Percentiles rank a stretch among this genome's conserved stretches.
Conservation (phyloP, 2,329 filamentous ascomycete species). For the Ophiostoma tasmaniense region DNA sequence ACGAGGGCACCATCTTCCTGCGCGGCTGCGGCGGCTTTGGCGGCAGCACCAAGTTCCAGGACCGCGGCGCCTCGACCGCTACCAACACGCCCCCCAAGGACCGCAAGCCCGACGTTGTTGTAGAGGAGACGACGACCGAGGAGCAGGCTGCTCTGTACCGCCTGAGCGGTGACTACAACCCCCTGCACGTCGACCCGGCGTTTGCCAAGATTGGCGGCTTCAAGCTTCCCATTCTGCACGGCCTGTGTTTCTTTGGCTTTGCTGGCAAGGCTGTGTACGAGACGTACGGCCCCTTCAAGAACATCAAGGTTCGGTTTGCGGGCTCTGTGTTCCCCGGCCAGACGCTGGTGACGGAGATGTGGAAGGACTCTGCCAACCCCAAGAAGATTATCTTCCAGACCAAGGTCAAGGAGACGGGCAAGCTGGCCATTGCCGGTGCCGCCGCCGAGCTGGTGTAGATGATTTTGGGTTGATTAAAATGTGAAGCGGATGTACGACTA, state of each 20-base stretch:
- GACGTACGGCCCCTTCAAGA: conserved; percentile 74
- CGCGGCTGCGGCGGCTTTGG: conserved; percentile 86
- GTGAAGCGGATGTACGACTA: conserved; percentile 8
- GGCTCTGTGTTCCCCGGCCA: conserved; percentile 78
- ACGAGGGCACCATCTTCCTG: conserved; percentile 88
- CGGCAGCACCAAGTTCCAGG: conserved; percentile 65
- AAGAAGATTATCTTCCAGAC: conserved; percentile 65
- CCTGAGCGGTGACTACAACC: conserved; percentile 89
- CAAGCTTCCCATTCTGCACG: conserved; percentile 88
- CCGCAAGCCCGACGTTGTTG: conserved; percentile 68
- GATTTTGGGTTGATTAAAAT: not conserved
- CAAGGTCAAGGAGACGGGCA: conserved; percentile 87
- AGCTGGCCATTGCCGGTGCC: conserved; percentile 73
- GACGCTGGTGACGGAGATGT: conserved; percentile 90
- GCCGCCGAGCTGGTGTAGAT: conserved; percentile 58
- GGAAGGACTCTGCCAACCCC: conserved; percentile 66
- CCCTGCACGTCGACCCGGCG: conserved; percentile 86
- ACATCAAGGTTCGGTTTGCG: conserved; percentile 87
- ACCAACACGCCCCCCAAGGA: conserved; percentile 64
- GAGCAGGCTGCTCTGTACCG: conserved; percentile 93
- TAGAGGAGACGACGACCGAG: conserved; percentile 77
- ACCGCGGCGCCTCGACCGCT: conserved; percentile 73
- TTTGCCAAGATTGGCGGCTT: conserved; percentile 96
- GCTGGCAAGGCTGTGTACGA: conserved; percentile 83
- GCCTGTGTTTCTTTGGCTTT: conserved; percentile 91